A percentile compares a stretch with the other conserved stretches of the same genome.
phyloP scores from a whole-genome alignment of 2,329 filamentous ascomycete species.

The Aspergillus pseudoviridinutans region DNA sequence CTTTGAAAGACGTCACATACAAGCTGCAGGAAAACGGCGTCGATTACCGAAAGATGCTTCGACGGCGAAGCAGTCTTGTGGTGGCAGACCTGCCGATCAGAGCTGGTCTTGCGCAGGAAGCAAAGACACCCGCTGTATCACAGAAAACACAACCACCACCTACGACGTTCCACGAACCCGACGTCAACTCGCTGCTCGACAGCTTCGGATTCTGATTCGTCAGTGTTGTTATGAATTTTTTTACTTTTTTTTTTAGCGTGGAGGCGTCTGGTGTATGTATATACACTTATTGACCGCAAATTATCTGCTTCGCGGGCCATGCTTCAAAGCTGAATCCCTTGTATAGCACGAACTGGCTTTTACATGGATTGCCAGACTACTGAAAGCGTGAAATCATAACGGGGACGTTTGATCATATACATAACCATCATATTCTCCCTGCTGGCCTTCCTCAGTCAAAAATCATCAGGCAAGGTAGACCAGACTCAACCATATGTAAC shows the following conservation, averaged over 20 bases:
- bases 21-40: constrained; percentile 32
- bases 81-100: constrained; percentile 61
- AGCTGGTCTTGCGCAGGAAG: constrained; percentile 42
- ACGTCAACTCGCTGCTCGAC: constrained; percentile 80
- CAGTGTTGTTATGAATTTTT: neutral
- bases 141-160: constrained; percentile 56
- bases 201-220: constrained; percentile 75
- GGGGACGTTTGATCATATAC: neutral
- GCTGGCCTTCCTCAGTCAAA: neutral
- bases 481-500: neutral
- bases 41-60: constrained; percentile 65
- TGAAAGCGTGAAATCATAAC: neutral
- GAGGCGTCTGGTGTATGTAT: neutral
- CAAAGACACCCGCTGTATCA: constrained; percentile 29
- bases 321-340: neutral
- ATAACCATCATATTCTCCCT: constrained; percentile 3
- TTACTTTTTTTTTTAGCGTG: neutral
- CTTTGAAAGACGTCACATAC: constrained; percentile 36
- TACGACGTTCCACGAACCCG: constrained; percentile 87
- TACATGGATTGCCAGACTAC: neutral
- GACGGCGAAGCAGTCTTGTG: constrained; percentile 70
- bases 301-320: neutral
- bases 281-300: neutral
- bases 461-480: neutral
- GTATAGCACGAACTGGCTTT: neutral